These are phyloP conservation scores for Paracorniculantispora psalliotae DNA, from an alignment of 2,329 filamentous ascomycete genomes.

Conservation along the genomic window DNA sequence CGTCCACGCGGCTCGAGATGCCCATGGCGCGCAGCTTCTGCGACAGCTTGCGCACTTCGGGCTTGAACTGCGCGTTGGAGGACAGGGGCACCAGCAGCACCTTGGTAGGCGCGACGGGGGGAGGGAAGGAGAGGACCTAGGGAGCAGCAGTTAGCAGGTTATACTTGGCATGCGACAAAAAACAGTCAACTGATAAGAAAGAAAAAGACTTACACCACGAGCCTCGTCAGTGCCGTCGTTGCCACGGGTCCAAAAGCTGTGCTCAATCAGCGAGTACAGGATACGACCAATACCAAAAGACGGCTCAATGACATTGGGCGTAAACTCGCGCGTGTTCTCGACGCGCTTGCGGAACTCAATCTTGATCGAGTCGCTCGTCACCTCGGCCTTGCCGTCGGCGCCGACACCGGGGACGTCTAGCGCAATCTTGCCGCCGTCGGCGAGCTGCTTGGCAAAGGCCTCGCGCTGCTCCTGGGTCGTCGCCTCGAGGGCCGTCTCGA, in stretches of 20 bases:
- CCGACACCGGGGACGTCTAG: conserved; percentile 65
- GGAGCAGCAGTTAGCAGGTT: conserved; percentile 10
- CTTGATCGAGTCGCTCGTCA: conserved; percentile 72
- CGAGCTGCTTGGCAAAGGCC: conserved; percentile 69
- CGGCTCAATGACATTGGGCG: conserved; percentile 92
- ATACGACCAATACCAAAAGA: conserved; percentile 97
- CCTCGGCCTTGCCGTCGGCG: conserved; percentile 71
- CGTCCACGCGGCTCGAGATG: conserved; percentile 81
- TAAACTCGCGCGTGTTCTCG: conserved; percentile 85
- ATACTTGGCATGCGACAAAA: not conserved
- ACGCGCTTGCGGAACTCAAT: conserved; percentile 80
- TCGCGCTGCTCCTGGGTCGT: conserved; percentile 78
- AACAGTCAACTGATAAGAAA: not conserved
- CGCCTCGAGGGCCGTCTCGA: conserved; percentile 72
- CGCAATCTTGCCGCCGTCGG: conserved; percentile 67
- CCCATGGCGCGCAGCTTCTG: conserved; percentile 70
- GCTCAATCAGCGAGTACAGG: conserved; percentile 87
- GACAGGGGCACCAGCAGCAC: conserved; percentile 89
- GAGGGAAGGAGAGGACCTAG: conserved; percentile 49
- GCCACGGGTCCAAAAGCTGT: conserved; percentile 85
- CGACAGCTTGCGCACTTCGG: conserved; percentile 68
- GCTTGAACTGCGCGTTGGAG: conserved; percentile 72
- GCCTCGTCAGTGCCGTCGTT: conserved; percentile 62
- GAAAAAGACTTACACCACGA: conserved; percentile 64
- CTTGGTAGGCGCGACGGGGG: conserved; percentile 83